A percentile compares a stretch with the other conserved stretches of the same genome.
Evolutionary conservation across 768 basidiomycete species (phyloP).

Genomic region (Leucocoprinus leucothites): DNA sequence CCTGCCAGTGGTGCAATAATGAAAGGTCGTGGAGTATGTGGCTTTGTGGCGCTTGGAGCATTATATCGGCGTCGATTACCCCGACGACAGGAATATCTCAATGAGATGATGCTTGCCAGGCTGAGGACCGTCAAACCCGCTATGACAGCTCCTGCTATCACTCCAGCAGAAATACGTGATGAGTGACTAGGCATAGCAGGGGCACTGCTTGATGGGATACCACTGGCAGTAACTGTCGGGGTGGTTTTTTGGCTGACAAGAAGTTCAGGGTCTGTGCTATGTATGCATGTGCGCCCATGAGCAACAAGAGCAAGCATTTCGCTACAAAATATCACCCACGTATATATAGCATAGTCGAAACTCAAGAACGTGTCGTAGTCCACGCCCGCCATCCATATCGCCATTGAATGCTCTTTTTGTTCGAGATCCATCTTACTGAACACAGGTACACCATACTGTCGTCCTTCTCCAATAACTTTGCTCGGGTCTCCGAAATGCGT

Average conservation of each 20-base stretch:
- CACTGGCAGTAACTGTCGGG: background rate
- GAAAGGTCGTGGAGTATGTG: background rate
- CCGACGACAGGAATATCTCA: constrained; percentile 4
- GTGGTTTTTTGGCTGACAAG: background rate
- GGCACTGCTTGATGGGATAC: background rate
- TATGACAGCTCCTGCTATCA: constrained; percentile 6
- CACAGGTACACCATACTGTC: constrained; percentile 18
- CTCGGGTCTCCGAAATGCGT: constrained; percentile 16
- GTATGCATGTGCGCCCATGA: background rate
- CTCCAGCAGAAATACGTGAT: background rate
- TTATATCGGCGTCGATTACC: background rate
- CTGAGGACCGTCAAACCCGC: constrained; percentile 2
- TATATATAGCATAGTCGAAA: constrained; percentile 17
- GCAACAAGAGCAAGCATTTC: background rate
- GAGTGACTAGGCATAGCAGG: background rate
- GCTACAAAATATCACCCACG: constrained; percentile 8
- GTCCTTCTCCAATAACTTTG: background rate
- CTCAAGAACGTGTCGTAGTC: constrained; percentile 13
- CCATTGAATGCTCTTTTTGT: constrained; percentile 6
- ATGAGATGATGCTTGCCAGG: background rate
- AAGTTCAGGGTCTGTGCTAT: background rate
- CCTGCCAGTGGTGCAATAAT: no score
- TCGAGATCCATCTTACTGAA: constrained; percentile 17
- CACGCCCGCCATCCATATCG: constrained; percentile 9
- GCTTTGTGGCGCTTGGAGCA: background rate